Evolutionary conservation across 1,284 basidiomycete genomes (phyloP), one percentile per base, ranked within the genome.

Genomic region (Caloboletus inedulis): DNA sequence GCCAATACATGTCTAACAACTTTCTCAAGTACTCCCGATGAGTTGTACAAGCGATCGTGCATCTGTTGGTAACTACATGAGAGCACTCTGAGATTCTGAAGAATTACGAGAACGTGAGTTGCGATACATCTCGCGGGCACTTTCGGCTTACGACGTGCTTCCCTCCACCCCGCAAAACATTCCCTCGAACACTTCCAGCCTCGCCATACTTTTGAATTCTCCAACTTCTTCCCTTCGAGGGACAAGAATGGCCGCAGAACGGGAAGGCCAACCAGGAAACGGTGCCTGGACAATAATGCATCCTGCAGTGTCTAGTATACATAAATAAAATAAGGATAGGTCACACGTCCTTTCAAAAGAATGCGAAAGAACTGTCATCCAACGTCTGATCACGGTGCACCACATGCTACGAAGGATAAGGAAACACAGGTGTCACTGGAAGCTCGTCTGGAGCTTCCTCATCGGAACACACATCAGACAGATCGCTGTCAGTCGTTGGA

Each of bases 321-420:
- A 64, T 69, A 68, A 66, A 67, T 70, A 71, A 47, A 66, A 68
- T 68, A 68, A 68, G 56, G 58, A 68, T 68, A 68, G 46, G 36
- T 45, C 41, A 47, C 51, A 31, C 52, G 59, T 65, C 55, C 52
- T 31, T 52, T 36, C 18, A 18, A 29, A 41, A 34, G 37, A 51
- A 43, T 46, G 14, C 29, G 37, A 44, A 53, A 19, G 47, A 44
- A 60, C 25, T 31, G 45, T 49, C 44, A 43, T 57, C 61, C 42
- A 53, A 54, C 39, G 35, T 42, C 37, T 42, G 54, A 43, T 42
- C 42, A 30, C 8, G 44, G 25, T 49, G 53, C 43, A 53, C 25
- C 43, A 48, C 23, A 47, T 56, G 41, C 43, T 68, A 68, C n/a
- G 46, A 52, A 48, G 52, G 23, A 62, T 49, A 56, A 49, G 51